Conservation (phyloP, 805 yeast genomes). For the Suhomyces sp. region DNA sequence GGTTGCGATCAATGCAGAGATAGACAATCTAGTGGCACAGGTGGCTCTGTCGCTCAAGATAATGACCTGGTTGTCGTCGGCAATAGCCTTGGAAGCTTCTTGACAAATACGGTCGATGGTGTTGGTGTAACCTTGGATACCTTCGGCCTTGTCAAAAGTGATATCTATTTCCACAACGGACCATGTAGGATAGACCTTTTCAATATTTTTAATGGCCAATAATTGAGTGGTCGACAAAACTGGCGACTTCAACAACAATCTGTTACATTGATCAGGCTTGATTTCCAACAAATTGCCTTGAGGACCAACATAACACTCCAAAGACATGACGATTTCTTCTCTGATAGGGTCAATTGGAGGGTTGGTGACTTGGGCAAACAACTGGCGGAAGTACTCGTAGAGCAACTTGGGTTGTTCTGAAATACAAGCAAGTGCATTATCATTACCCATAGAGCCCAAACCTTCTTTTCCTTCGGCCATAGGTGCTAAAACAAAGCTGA, state of each 20-base stretch:
- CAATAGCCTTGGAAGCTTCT: slow-evolving; percentile 83
- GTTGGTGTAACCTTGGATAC: slow-evolving; percentile 78
- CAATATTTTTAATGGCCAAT: slow-evolving; percentile 68
- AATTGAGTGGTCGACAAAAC: slow-evolving; percentile 72
- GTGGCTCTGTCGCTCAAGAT: slow-evolving; percentile 71
- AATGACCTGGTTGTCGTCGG: slow-evolving; percentile 68
- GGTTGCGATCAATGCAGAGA: slow-evolving; percentile 86
- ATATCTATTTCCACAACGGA: slow-evolving; percentile 77
- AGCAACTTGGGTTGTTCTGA: slow-evolving; percentile 88
- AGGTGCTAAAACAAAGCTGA: slow-evolving; percentile 78
- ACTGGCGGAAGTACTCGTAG: slow-evolving; percentile 91
- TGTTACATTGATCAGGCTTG: slow-evolving; percentile 88
- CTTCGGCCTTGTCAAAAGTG: slow-evolving; percentile 80
- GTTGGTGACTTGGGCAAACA: slow-evolving; percentile 97
- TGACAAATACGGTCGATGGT: slow-evolving; percentile 85
- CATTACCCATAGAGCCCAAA: slow-evolving; percentile 98
- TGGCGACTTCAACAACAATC: slow-evolving; percentile 81
- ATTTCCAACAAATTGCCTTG: slow-evolving; percentile 94
- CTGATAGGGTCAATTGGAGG: slow-evolving; percentile 99
- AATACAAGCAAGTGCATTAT: slow-evolving; percentile 90
- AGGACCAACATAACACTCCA: slow-evolving; percentile 97
- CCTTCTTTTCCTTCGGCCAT: slow-evolving; percentile 98
- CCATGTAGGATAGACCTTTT: slow-evolving; percentile 83
- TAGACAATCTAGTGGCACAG: slow-evolving; percentile 62
- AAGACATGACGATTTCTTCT: slow-evolving; percentile 94